Evolutionary conservation across 1,139 yeast species (phyloP), one percentile per base, ranked within the genome.

Genomic region (Debaryomyces coudertii): DNA sequence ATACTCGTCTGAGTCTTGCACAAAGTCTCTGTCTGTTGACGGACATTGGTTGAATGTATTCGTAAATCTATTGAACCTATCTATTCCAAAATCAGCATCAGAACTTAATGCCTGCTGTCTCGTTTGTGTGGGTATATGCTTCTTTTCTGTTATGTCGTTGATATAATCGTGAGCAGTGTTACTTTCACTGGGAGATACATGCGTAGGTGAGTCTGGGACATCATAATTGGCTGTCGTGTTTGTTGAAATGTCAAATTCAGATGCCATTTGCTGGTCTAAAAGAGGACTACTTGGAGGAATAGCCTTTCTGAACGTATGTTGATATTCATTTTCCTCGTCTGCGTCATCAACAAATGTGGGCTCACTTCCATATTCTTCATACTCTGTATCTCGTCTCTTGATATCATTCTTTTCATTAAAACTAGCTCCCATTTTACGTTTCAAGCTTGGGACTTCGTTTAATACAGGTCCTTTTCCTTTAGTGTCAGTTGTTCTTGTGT

Each of bases 61-160:
- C 45, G 61, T 65, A 54, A 69, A 75, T 22, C 80, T 57, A 48
- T 75, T 73, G 52, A 75, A 75, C 38, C 63, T 63, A 48, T 75
- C 80, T 34, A 75, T 74, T 1, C 80, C 79, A 52, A 75, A 75
- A 53, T 74, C 79, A 2, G 76, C 69, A 15, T 75, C 80, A 2
- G 78, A 72, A 42, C 76, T 73, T 9, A 64, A 38, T 48, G 23
- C 54, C 40, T 31, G 20, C 30, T 22, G 22, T 14, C 22, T 36
- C 15, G 6, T 11, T 3, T 2, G 25, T 6, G 12, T 15, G 16
- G 18, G 5, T 6, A 9, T n/a, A 16, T 11, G 40, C 18, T 15
- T 25, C 7, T 2, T n/a, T 11, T 33, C 43, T 4, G 20, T 29
- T 20, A 14, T 28, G 12, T 27, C 44, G 15, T 48, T 51, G 12